Base-by-base conservation (phyloP, 176 grass and related monocot genomes). In the Poa pratensis region DNA sequence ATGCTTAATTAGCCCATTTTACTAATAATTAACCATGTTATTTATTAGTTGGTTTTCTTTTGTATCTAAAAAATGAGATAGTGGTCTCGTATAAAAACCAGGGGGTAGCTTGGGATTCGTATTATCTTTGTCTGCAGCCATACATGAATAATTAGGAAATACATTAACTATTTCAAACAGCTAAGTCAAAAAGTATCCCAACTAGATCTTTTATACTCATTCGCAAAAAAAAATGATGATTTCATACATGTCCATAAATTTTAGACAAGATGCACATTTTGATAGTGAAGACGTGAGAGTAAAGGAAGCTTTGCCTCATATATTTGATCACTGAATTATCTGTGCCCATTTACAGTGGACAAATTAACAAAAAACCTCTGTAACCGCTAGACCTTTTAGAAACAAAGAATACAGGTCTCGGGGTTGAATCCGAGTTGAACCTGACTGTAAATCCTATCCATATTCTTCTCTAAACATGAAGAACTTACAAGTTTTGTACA, bases 401-500 rank as follows among this genome's bases (percentile, higher is more conserved):
- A 64, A 43, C 1, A 18, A 62, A 78, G 7, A 19, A 52, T 90
- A 61, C 69, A 82, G 57, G 43, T 6, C 9, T 72, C 13, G 40
- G 45, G 1, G 19, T 48, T 48, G 39, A 40, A 37, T 37, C 7
- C 7, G 19, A 30, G 12, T 49, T 23, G 18, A 28, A 61, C 15
- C 32, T 68, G 14, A 13, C 15, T 81, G 12, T 89, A 81, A 77
- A 28, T 9, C 22, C 39, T 85, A 75, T 42, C 4, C 23, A 40
- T 69, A 49, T 69, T 37, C 51, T 69, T 55, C 22, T 48, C 17
- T n/a, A 40, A 80, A 28, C 45, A 63, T 22, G 1, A 24, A 45
- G 75, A 52, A 46, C 2, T 53, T 48, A 14, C 3, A 50, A 52
- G 26, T 77, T 61, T n/a, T 87, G 54, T 48, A 77, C 77, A 88